Evolutionary conservation across 2,329 filamentous ascomycete species (phyloP).

Genomic region (Drechslerella stenobrocha): DNA sequence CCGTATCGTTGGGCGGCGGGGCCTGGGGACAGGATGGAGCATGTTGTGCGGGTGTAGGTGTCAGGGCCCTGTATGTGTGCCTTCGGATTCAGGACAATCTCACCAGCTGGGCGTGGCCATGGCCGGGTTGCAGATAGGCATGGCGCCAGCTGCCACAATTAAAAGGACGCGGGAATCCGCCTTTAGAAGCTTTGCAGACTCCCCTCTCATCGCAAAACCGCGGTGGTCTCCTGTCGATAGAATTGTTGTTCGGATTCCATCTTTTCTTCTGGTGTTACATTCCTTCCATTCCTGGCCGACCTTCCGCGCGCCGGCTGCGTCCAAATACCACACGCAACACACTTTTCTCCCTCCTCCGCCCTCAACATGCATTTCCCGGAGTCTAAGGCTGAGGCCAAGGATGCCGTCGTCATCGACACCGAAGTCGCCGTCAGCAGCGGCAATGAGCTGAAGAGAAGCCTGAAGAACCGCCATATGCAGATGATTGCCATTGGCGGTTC

Average conservation of each 20-base stretch:
- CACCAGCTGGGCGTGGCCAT: slow-evolving; percentile 6
- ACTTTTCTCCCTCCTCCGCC: not conserved
- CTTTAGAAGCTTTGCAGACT: slow-evolving; percentile 14
- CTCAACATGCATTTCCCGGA: slow-evolving; percentile 42
- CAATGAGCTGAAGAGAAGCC: slow-evolving; percentile 58
- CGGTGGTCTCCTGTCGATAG: slow-evolving; percentile 18
- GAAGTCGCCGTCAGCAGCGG: slow-evolving; percentile 24
- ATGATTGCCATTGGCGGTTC: slow-evolving; percentile 68
- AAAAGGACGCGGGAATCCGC: slow-evolving; percentile 28
- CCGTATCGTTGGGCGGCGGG: slow-evolving; percentile 43
- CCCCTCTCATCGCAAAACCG: slow-evolving; percentile 15
- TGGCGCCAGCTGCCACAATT: slow-evolving; percentile 22
- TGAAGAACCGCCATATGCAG: slow-evolving; percentile 65
- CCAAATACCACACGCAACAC: slow-evolving; percentile 46
- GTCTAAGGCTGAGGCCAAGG: slow-evolving; percentile 26
- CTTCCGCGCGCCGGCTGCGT: not conserved
- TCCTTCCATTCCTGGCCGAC: not conserved
- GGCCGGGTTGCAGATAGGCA: slow-evolving; percentile 1
- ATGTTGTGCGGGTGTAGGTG: slow-evolving; percentile 38
- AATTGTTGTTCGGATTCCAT: not conserved
- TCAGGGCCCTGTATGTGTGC: slow-evolving; percentile 33
- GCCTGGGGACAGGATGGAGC: slow-evolving; percentile 40
- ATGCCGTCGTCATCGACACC: slow-evolving; percentile 22
- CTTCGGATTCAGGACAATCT: slow-evolving; percentile 24
- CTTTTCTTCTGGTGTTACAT: not conserved